Percentiles rank a stretch among this genome's conserved stretches.
Conservation (phyloP, 2,329 filamentous ascomycete genomes). For the Lithohypha guttulata region DNA sequence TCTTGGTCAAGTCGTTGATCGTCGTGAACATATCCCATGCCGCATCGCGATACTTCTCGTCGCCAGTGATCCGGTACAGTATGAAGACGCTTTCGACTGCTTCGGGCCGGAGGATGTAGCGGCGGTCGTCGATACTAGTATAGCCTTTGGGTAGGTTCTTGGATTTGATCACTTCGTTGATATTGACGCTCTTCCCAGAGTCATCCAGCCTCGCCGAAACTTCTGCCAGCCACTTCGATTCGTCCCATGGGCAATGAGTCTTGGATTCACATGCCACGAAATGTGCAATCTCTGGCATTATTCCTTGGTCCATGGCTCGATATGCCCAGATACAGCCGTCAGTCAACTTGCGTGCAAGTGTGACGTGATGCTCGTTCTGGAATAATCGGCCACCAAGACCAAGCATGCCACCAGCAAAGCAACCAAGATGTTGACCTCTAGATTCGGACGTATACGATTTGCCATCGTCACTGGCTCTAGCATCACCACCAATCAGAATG, state of each 20-base stretch:
- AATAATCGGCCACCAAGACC: constrained; percentile 44
- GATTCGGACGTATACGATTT: constrained; percentile 25
- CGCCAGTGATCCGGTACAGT: constrained; percentile 49
- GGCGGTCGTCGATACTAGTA: constrained; percentile 10
- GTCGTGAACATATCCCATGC: constrained; percentile 42
- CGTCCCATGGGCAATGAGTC: constrained; percentile 31
- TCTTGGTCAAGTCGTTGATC: constrained; percentile 34
- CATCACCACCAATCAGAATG: constrained; percentile 37
- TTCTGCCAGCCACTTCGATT: constrained; percentile 23
- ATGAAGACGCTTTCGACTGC: constrained; percentile 52
- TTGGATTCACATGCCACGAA: constrained; percentile 33
- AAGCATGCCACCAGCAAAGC: constrained; percentile 47
- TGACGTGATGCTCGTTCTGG: constrained; percentile 38
- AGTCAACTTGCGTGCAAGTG: constrained; percentile 39
- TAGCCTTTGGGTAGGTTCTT: constrained; percentile 18
- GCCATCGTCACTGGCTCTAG: constrained; percentile 24
- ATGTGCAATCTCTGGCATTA: constrained; percentile 44
- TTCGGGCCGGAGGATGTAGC: constrained; percentile 47
- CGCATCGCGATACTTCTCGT: constrained; percentile 35
- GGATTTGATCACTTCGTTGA: constrained; percentile 12
- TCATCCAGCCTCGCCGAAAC: constrained; percentile 14
- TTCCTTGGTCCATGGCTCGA: constrained; percentile 37
- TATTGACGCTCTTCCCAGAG: not conserved
- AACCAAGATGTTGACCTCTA: constrained; percentile 41
- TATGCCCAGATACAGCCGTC: constrained; percentile 49